phyloP scores from a whole-genome alignment of 768 basidiomycete genomes.

The Tricholoma saponaceum region DNA sequence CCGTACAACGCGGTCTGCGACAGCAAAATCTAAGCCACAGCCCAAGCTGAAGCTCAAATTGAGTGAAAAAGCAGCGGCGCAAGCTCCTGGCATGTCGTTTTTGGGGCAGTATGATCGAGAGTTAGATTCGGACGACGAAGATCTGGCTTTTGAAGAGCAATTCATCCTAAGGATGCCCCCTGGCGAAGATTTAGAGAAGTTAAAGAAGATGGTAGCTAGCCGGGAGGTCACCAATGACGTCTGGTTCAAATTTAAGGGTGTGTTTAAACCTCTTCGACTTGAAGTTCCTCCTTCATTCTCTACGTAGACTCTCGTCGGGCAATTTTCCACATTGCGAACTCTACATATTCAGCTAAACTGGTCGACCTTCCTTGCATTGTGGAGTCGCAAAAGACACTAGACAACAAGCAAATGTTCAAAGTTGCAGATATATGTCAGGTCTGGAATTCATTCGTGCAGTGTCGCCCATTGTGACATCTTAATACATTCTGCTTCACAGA shows the following conservation, averaged over 20 bases:
- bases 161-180: constrained; percentile 89
- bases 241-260: constrained; percentile 99
- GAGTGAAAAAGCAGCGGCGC: constrained; percentile 76
- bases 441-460: constrained; percentile 9
- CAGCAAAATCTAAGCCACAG: constrained; percentile 43
- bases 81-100: constrained; percentile 84
- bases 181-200: constrained; percentile 73
- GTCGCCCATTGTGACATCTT: constrained; percentile 3
- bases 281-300: neutral
- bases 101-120: constrained; percentile 91
- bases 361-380: constrained; percentile 94
- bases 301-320: constrained; percentile 82
- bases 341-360: constrained; percentile 83
- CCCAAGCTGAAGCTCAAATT: constrained; percentile 88
- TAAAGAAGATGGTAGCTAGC: constrained; percentile 77
- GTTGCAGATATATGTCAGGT: constrained; percentile 98
- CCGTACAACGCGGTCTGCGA: constrained; percentile 55
- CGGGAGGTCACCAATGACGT: constrained; percentile 80
- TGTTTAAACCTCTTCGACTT: constrained; percentile 1
- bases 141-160: constrained; percentile 94
- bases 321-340: constrained; percentile 81
- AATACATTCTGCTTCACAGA: constrained; percentile 42
- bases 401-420: constrained; percentile 97
- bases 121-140: constrained; percentile 92
- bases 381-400: constrained; percentile 93